These are phyloP conservation scores for Beauveria medogensis DNA, from an alignment of 2,329 filamentous ascomycete genomes.

Conservation along the genomic window DNA sequence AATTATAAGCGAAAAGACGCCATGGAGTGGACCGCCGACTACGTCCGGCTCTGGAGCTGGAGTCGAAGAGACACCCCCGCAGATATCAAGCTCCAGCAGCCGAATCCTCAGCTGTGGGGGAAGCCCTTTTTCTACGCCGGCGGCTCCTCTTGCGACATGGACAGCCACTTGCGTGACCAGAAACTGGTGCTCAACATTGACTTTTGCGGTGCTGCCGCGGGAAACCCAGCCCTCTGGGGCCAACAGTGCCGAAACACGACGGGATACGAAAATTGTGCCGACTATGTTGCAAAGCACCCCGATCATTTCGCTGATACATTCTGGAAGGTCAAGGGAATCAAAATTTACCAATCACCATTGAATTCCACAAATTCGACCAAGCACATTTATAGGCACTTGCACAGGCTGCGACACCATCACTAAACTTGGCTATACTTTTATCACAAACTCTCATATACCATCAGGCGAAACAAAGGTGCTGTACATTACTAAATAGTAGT, in stretches of 20 bases:
- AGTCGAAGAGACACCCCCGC: conserved; percentile 21
- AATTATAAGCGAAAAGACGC: conserved; percentile 24
- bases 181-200: conserved; percentile 67
- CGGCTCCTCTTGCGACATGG: conserved; percentile 51
- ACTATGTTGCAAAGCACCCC: not conserved
- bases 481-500: too few relatives aligned
- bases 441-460: too few relatives aligned
- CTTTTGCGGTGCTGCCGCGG: conserved; percentile 68
- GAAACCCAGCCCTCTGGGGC: conserved; percentile 4
- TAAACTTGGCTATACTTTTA: not conserved
- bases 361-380: not conserved
- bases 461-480: too few relatives aligned
- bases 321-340: not conserved
- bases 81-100: conserved; percentile 33
- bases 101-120: conserved; percentile 59
- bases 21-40: conserved; percentile 33
- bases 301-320: not conserved
- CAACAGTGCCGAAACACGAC: not conserved
- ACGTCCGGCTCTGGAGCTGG: conserved; percentile 36
- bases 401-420: not conserved
- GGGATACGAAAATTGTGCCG: not conserved
- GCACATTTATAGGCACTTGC: not conserved
- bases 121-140: conserved; percentile 55
- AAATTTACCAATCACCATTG: not conserved
- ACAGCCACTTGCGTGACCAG: conserved; percentile 55